These are phyloP conservation scores for Ulmus americana DNA, from an alignment of 331 rosid genomes.

Conservation along the genomic window DNA sequence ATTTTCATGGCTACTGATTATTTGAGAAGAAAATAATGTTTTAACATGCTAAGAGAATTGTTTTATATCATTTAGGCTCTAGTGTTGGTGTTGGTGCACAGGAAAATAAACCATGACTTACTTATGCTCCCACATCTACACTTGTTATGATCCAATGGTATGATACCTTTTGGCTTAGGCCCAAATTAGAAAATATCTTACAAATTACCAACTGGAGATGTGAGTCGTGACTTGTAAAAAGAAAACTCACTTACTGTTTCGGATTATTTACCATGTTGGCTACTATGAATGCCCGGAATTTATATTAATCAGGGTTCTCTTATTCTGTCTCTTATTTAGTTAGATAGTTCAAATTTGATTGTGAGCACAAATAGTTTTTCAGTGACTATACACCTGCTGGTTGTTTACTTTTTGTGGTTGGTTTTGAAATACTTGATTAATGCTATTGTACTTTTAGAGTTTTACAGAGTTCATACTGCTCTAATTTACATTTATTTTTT, in stretches of 20 bases:
- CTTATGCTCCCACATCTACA: no score
- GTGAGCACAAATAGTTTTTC: background rate
- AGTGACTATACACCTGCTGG: background rate
- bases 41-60: background rate
- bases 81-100: no score
- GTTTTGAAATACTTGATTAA: background rate
- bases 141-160: no score
- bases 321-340: no score
- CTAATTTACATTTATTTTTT: background rate
- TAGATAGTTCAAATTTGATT: background rate
- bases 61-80: background rate
- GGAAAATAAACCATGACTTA: no score
- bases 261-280: background rate
- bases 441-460: background rate
- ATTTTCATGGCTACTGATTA: background rate
- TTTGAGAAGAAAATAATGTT: background rate
- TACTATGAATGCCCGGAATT: background rate
- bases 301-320: background rate
- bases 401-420: background rate
- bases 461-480: background rate
- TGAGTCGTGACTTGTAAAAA: no score
- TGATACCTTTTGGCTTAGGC: no score
- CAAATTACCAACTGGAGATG: no score
- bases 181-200: no score
- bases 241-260: no score